Base-by-base conservation (phyloP, 2,329 filamentous ascomycete genomes). In the Curvularia sp. region DNA sequence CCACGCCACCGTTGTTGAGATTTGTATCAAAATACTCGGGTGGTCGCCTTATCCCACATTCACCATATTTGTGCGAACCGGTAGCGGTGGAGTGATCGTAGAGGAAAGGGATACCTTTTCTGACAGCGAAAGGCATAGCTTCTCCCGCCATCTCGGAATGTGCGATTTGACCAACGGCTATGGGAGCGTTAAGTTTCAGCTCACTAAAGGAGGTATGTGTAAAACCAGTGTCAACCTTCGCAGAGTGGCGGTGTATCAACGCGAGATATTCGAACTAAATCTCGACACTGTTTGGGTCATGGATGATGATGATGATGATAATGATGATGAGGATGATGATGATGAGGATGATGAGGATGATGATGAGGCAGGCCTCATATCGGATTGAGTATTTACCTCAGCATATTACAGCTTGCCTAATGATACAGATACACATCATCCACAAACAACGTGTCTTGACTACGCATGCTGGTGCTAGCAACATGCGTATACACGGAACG, bases 141-240 rank as follows among this genome's bases (percentile, higher is more conserved):
- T 36, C 13, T 36, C 6, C 6, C 5, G 1, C n/a, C n/a, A 15
- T 4, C 6, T n/a, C 15, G 15, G 4, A 36, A 15, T 6, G 15
- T 2, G 2, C 1, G 13, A 5, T 36, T 6, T 1, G 32, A 2
- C 1, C 4, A n/a, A n/a, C 1, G 13, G n/a, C 13, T 4, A 36
- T 7, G 32, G 6, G 5, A 1, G 7, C 4, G n/a, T 36, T n/a
- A 3, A n/a, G 15, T 2, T 36, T 12, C 32, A n/a, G 15, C 13
- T 2, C 13, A 6, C 15, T n/a, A 15, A n/a, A n/a, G 32, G 15
- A n/a, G 3, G 2, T 5, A 5, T n/a, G 4, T 7, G 15, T n/a
- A n/a, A 5, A 6, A n/a, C n/a, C 6, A n/a, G 5, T 6, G 15
- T n/a, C 2, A 6, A 5, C 1, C 32, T 36, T n/a, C 32, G 32